Base-by-base conservation (phyloP, 345 rosid genomes). In the Noccaea caerulescens region DNA sequence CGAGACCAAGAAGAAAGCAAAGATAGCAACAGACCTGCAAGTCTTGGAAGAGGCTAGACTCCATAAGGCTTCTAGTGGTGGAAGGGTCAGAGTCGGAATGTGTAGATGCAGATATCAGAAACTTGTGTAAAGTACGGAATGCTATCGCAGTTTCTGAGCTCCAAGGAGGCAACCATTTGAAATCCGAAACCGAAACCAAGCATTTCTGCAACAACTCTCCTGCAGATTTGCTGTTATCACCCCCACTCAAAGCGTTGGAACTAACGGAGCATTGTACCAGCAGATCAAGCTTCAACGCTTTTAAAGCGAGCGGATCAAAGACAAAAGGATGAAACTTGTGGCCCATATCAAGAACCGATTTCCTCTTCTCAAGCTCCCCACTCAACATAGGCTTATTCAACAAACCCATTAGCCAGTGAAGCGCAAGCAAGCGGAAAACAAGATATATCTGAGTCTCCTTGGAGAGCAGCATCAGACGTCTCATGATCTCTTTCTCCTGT, bases 71-170 rank as follows among this genome's bases (percentile, higher is more conserved):
- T 75, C 70, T 79, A 52, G 84, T 80, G 65, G 83, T 74, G 66
- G 85, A 81, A 77, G 91, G 84, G 79, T 87, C 86, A 38, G 64
- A 62, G 58, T 86, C 88, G 12, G 79, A 78, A 71, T 87, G 98
- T 69, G 90, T 78, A 12, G 96, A 91, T 10, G 84, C 80, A 66
- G 90, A 89, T 18, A 91, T 83, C 78, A 91, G 76, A 76, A 93
- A 91, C 81, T 87, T 93, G 82, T 93, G 92, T 54, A 84, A 87
- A 63, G 84, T 77, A 16, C 92, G 98, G 76, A 89, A 89, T 14
- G 96, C 98, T 72, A 90, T 84, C 0, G 87, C 85, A 67, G 98
- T 93, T 82, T 93, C 98, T n/a, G 92, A 73, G 80, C 97, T 91
- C 87, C 90, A 85, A 9, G 96, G 84, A 74, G 98, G 92, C 80